Conservation (phyloP, 192 early-diverging fungal species). For the Dissophora ornata region DNA sequence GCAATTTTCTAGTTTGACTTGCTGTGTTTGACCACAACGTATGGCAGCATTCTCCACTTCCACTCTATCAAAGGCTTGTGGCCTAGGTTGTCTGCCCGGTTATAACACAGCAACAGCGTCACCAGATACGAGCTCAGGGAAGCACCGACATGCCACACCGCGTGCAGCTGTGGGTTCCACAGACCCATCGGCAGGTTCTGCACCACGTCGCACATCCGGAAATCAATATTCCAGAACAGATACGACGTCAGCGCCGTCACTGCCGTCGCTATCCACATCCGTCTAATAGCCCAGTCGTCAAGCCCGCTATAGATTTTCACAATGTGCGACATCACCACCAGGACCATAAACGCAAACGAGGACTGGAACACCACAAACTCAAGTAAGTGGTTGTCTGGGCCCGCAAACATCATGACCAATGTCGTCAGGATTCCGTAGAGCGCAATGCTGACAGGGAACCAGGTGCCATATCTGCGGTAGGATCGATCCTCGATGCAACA, state of each 20-base stretch:
- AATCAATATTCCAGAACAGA: conserved; percentile 41
- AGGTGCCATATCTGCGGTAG: conserved; percentile 39
- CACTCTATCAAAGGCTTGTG: conserved; percentile 24
- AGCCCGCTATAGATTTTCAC: conserved; percentile 36
- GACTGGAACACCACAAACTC: conserved; percentile 48
- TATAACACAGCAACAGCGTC: conserved; percentile 31
- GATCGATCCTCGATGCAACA: conserved; percentile 44
- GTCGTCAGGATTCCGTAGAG: conserved; percentile 45
- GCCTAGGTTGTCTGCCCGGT: conserved; percentile 38
- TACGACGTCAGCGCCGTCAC: conserved; percentile 12
- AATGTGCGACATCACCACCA: conserved; percentile 34
- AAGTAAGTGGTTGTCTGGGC: conserved; percentile 32
- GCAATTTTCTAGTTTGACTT: too few relatives aligned
- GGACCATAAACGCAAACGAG: conserved; percentile 29
- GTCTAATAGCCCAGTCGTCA: conserved; percentile 9
- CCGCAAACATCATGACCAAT: conserved; percentile 36
- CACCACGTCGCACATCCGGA: conserved; percentile 37
- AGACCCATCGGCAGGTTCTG: conserved; percentile 32
- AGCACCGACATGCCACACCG: conserved; percentile 41
- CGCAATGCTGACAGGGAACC: conserved; percentile 50
- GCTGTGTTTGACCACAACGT: conserved; percentile 28
- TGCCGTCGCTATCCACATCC: conserved; percentile 11
- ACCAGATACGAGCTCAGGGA: conserved; percentile 27
- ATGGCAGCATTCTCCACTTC: conserved; percentile 31
- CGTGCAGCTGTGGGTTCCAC: conserved; percentile 45